Evolutionary conservation across 73 alveolate genomes (phyloP).

Genomic region (Symbiodinium natans): DNA sequence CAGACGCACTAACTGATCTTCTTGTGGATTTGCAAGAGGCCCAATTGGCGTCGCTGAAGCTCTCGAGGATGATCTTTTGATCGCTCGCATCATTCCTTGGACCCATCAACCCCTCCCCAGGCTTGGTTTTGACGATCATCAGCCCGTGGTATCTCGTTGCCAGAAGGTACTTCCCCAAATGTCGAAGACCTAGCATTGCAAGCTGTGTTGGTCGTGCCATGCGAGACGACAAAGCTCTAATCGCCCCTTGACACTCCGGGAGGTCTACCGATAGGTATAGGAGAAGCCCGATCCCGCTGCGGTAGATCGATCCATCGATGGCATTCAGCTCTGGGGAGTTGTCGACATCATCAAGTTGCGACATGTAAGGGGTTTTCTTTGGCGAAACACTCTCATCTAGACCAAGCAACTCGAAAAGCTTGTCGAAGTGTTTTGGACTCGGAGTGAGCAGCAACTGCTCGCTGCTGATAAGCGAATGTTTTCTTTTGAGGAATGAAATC

Average conservation of each 20-base stretch:
- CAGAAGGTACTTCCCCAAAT: neutral
- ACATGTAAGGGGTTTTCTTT: neutral
- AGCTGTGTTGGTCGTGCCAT: neutral
- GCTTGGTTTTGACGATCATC: neutral
- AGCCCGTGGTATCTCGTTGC: neutral
- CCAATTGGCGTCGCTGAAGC: neutral
- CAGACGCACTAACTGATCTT: neutral
- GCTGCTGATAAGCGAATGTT: neutral
- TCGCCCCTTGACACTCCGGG: neutral
- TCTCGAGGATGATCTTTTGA: neutral
- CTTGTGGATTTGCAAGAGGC: neutral
- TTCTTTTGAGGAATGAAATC: neutral
- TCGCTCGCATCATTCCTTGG: neutral
- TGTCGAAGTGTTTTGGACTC: neutral
- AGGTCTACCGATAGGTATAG: neutral
- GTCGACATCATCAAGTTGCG: neutral
- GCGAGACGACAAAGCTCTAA: neutral
- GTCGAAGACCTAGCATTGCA: neutral
- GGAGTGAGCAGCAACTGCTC: neutral
- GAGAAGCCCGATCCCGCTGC: neutral
- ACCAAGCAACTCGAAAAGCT: neutral
- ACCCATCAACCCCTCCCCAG: neutral
- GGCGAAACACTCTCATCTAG: no score
- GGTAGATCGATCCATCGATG: neutral
- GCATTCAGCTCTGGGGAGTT: neutral